Conservation (phyloP, 2,329 filamentous ascomycete species). For the Sporothrix humicola region DNA sequence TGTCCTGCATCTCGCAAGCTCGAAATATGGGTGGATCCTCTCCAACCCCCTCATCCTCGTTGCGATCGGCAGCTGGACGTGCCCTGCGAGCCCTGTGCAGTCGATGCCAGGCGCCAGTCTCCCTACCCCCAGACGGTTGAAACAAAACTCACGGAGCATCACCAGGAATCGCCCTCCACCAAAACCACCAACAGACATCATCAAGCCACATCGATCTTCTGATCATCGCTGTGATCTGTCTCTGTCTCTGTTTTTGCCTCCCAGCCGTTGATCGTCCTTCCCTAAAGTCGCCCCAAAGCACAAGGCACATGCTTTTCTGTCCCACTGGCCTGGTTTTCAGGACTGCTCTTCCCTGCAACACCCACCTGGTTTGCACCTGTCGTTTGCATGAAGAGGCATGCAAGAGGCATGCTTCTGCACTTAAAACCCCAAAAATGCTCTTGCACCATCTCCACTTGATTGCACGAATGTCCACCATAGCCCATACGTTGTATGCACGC, state of each 20-base stretch:
- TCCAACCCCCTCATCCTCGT: constrained; percentile 14
- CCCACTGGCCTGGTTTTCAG: not conserved
- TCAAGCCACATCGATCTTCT: constrained; percentile 16
- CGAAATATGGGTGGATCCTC: not conserved
- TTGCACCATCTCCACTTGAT: constrained; percentile 2
- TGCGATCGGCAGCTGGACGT: not conserved
- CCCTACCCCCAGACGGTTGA: no score
- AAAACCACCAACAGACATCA: no score
- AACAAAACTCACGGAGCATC: no score
- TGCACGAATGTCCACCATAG: not conserved
- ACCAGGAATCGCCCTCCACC: no score
- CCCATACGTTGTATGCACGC: not conserved
- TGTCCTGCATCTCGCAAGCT: no score
- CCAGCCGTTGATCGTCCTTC: constrained; percentile 9
- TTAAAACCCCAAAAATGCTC: not conserved
- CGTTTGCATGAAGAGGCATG: not conserved
- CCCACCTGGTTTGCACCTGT: constrained; percentile 17
- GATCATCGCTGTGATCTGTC: constrained; percentile 2
- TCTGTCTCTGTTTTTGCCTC: no score
- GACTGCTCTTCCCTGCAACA: not conserved
- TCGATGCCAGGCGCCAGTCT: no score
- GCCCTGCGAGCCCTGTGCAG: not conserved
- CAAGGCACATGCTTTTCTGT: constrained; percentile 17
- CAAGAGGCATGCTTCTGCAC: not conserved
- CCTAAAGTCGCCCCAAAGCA: no score